Percentiles rank a stretch among this genome's conserved stretches.
phyloP scores from a whole-genome alignment of 2,329 filamentous ascomycete genomes.

The Fusarium siculi region DNA sequence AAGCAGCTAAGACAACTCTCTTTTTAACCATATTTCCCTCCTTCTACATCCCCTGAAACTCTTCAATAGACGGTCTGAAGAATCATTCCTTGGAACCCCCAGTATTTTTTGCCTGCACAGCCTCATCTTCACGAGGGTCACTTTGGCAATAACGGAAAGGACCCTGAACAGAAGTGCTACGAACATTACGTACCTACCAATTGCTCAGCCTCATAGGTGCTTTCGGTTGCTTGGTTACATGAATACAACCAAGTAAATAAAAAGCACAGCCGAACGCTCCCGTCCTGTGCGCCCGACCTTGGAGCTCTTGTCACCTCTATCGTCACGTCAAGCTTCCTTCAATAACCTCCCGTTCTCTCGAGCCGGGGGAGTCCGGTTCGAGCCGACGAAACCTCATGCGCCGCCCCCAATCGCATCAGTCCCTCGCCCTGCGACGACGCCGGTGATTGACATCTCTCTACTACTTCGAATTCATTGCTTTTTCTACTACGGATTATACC shows the following conservation, averaged over 20 bases:
- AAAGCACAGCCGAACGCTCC: constrained; percentile 13
- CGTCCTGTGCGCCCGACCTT: constrained; percentile 3
- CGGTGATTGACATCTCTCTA: constrained; percentile 31
- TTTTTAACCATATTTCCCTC: not conserved
- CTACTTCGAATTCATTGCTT: not conserved
- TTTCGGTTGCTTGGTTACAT: constrained; percentile 18
- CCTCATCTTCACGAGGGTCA: constrained; percentile 38
- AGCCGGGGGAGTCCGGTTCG: constrained; percentile 33
- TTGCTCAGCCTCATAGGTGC: constrained; percentile 43
- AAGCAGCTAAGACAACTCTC: constrained; percentile 2
- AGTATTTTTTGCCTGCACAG: constrained; percentile 36
- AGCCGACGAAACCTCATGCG: constrained; percentile 41
- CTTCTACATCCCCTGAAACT: not conserved
- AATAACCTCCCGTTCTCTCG: constrained; percentile 20
- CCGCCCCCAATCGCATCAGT: constrained; percentile 39
- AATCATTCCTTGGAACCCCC: constrained; percentile 8
- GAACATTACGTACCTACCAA: constrained; percentile 30
- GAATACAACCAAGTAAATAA: constrained; percentile 22
- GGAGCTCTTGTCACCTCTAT: constrained; percentile 20
- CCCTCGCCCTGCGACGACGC: constrained; percentile 44
- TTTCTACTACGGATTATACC: constrained; percentile 2
- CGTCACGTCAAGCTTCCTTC: constrained; percentile 8
- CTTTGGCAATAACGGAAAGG: constrained; percentile 14
- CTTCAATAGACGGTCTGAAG: constrained; percentile 7
- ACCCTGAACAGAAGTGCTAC: constrained; percentile 26